These are phyloP conservation scores for Claviceps sp. DNA, from an alignment of 2,329 filamentous ascomycete species.

Conservation along the genomic window DNA sequence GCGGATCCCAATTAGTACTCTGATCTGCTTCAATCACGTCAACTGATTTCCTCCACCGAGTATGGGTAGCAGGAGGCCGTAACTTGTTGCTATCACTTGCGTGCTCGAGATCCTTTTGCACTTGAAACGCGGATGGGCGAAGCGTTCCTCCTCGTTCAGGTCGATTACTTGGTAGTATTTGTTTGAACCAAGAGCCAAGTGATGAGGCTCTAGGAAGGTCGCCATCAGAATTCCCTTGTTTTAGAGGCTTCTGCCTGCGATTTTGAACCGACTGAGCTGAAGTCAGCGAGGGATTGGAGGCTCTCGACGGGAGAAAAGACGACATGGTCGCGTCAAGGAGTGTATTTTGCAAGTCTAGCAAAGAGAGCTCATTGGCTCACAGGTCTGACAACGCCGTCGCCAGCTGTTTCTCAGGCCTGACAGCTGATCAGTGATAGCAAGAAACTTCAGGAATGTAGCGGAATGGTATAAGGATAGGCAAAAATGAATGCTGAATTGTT, in stretches of 20 bases:
- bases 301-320: conserved; percentile 10
- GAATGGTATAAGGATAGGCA: neutral
- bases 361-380: neutral
- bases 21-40: conserved; percentile 16
- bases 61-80: conserved; percentile 6
- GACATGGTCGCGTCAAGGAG: conserved; percentile 8
- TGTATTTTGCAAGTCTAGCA: neutral
- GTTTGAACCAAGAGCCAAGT: conserved; percentile 28
- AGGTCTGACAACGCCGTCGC: neutral
- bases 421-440: neutral
- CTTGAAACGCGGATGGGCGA: conserved; percentile 20
- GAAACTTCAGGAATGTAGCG: neutral
- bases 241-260: neutral
- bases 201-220: conserved; percentile 12
- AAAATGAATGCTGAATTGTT: neutral
- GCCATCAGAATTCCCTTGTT: neutral
- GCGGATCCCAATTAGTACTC: conserved; percentile 23
- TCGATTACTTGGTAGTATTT: conserved; percentile 33
- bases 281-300: conserved; percentile 8
- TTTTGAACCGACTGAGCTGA: neutral
- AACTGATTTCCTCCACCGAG: conserved; percentile 8
- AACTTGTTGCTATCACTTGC: neutral
- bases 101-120: conserved; percentile 9
- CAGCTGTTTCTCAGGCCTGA: neutral
- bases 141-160: conserved; percentile 37